Evolutionary conservation across 345 rosid species (phyloP).

Genomic region (Acer saccharum): DNA sequence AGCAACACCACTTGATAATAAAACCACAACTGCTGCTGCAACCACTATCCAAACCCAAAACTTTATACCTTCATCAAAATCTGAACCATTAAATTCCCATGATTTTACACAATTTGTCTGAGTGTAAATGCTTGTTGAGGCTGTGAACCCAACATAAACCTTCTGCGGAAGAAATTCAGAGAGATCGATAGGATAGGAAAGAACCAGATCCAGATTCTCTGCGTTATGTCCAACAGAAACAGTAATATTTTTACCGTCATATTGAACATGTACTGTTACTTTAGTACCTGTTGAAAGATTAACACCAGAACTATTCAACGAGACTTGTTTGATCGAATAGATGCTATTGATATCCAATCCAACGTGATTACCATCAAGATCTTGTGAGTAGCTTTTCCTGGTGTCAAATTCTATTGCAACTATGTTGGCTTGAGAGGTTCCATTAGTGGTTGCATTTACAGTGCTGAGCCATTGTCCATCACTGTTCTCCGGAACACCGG

Average conservation of each 20-base stretch:
- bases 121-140: slow-evolving; percentile 46
- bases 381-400: slow-evolving; percentile 45
- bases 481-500: slow-evolving; percentile 38
- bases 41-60: slow-evolving; percentile 39
- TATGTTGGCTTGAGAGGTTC: slow-evolving; percentile 26
- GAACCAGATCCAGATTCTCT: slow-evolving; percentile 21
- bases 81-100: slow-evolving; percentile 48
- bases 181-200: slow-evolving; percentile 49
- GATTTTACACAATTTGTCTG: slow-evolving; percentile 57
- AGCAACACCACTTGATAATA: slow-evolving; percentile 12
- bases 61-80: slow-evolving; percentile 24
- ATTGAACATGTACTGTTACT: slow-evolving; percentile 32
- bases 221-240: slow-evolving; percentile 36
- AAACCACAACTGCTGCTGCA: slow-evolving; percentile 16
- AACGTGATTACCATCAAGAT: slow-evolving; percentile 65
- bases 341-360: slow-evolving; percentile 59
- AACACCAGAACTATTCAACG: slow-evolving; percentile 38
- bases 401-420: slow-evolving; percentile 82
- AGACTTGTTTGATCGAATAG: slow-evolving; percentile 41
- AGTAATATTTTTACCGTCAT: slow-evolving; percentile 47
- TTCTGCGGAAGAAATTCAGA: slow-evolving; percentile 46
- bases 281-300: slow-evolving; percentile 19
- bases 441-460: slow-evolving; percentile 42
- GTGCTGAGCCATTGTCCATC: slow-evolving; percentile 69
- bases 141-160: slow-evolving; percentile 70